Evolutionary conservation across 805 yeast species (phyloP).

Genomic region (Komagataella populi): DNA sequence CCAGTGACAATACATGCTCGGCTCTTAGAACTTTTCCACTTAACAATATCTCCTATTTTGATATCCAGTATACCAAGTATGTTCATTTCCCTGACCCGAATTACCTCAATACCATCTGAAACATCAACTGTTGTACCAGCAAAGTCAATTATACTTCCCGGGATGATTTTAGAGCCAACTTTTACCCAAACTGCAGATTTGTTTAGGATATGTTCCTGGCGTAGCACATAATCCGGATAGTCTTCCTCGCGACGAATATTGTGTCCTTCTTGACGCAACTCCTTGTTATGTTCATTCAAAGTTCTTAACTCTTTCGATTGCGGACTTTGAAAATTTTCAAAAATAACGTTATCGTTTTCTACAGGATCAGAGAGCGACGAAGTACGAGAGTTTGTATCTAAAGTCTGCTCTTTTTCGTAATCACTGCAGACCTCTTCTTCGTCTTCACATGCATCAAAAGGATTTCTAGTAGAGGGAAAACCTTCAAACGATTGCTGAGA

Average conservation of each 20-base stretch:
- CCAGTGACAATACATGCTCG: conserved; percentile 30
- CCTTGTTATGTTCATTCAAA: neutral
- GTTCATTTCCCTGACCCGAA: conserved; percentile 13
- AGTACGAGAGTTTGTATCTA: neutral
- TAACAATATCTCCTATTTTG: conserved; percentile 40
- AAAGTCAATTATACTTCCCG: conserved; percentile 3
- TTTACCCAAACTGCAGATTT: conserved; percentile 5
- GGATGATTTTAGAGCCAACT: conserved; percentile 3
- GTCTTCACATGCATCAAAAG: neutral
- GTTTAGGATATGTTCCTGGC: neutral
- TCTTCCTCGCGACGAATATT: neutral
- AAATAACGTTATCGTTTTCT: neutral
- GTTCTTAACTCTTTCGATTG: neutral
- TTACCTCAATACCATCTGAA: conserved; percentile 2
- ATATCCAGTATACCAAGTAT: conserved; percentile 33
- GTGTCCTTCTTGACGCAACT: neutral
- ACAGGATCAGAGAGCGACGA: neutral
- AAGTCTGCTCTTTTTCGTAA: neutral
- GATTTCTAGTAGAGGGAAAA: neutral
- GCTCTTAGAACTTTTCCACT: conserved; percentile 12
- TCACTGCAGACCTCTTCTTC: neutral
- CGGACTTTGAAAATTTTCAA: neutral
- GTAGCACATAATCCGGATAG: neutral
- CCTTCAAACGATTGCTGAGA: conserved; percentile 1
- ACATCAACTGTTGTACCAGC: conserved; percentile 2